Conservation (phyloP, 106 monocot species). For the Cymbidium sinense region DNA sequence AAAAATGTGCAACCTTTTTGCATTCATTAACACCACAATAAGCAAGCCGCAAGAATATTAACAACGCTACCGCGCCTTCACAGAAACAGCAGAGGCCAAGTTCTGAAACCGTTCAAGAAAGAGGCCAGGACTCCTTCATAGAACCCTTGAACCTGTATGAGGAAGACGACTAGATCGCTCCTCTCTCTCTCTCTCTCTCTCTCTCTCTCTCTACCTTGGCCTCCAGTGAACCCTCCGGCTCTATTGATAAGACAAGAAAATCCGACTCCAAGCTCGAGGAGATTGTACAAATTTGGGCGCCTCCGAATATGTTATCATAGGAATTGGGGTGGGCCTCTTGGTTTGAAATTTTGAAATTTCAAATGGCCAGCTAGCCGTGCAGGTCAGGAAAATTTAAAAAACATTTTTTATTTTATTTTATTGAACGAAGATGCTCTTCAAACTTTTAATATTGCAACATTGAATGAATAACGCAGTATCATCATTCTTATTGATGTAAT, state of each 20-base stretch:
- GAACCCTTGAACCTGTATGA: neutral
- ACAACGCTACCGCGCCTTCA: neutral
- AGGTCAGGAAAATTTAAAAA: no score
- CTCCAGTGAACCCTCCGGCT: neutral
- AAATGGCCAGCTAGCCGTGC: neutral
- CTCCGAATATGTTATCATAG: neutral
- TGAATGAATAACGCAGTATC: no score
- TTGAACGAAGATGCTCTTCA: no score
- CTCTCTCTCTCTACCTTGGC: neutral
- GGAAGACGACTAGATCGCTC: neutral
- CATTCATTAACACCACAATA: neutral
- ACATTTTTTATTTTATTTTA: no score
- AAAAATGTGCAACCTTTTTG: neutral
- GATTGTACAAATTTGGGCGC: neutral
- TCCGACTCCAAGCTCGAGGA: neutral
- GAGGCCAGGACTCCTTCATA: no score
- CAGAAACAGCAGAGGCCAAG: neutral
- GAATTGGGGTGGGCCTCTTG: neutral
- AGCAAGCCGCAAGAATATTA: no score
- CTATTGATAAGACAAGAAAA: neutral
- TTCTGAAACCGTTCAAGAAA: no score
- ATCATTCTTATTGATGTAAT: no score
- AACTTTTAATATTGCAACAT: no score
- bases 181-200: neutral
- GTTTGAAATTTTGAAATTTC: neutral